Percentiles rank a stretch among this genome's conserved stretches.
Evolutionary conservation across 2,329 filamentous ascomycete genomes (phyloP).

Genomic region (Aureobasidium musti): DNA sequence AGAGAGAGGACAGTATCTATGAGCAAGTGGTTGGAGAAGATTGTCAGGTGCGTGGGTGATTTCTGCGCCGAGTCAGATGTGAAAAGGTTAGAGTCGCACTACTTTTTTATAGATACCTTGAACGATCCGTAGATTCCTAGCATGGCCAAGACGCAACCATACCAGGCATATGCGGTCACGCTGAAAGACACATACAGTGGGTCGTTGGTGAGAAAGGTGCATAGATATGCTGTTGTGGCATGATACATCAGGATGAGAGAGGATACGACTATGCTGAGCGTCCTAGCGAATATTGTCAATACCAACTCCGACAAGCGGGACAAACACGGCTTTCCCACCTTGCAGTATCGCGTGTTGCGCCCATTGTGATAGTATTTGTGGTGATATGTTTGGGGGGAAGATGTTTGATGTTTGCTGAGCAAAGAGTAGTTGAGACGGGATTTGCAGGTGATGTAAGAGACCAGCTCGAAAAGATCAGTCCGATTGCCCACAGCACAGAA

Average conservation of each 20-base stretch:
- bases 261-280: slow-evolving; percentile 34
- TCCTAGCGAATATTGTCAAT: slow-evolving; percentile 22
- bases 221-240: slow-evolving; percentile 34
- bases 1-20: slow-evolving; percentile 32
- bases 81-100: neutral
- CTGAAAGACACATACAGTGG: slow-evolving; percentile 36
- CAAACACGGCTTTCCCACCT: neutral
- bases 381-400: neutral
- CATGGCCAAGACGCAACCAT: slow-evolving; percentile 34
- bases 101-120: slow-evolving; percentile 30
- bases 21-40: slow-evolving; percentile 33
- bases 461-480: slow-evolving; percentile 21
- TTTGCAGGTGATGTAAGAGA: slow-evolving; percentile 20
- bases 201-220: slow-evolving; percentile 37
- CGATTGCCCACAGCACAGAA: slow-evolving; percentile 12
- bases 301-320: no score
- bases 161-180: slow-evolving; percentile 37
- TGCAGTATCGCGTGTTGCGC: slow-evolving; percentile 1
- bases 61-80: neutral
- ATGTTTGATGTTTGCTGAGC: slow-evolving; percentile 2
- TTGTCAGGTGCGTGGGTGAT: slow-evolving; percentile 29
- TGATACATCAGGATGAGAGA: slow-evolving; percentile 36
- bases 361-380: slow-evolving; percentile 4
- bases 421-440: neutral
- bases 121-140: slow-evolving; percentile 35